phyloP scores from a whole-genome alignment of 805 yeast genomes.

The Tetrapisispora taiwanensis region DNA sequence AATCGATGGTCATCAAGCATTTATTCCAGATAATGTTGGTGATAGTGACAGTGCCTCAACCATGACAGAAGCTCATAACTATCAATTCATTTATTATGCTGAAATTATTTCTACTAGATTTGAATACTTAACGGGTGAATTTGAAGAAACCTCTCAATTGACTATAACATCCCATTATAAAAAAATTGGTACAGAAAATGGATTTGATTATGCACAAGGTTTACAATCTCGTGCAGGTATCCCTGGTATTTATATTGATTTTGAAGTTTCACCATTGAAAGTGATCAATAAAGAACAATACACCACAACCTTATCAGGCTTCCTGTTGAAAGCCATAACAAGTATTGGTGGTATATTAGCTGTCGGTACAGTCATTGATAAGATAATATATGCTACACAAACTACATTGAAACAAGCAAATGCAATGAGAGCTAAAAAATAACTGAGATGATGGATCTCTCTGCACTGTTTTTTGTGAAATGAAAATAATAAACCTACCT shows the following conservation, averaged over 20 bases:
- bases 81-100: slow-evolving; percentile 65
- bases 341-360: slow-evolving; percentile 91
- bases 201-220: slow-evolving; percentile 84
- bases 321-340: slow-evolving; percentile 71
- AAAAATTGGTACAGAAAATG: slow-evolving; percentile 56
- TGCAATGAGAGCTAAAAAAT: not conserved
- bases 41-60: slow-evolving; percentile 1
- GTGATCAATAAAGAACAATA: slow-evolving; percentile 72
- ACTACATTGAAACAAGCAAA: slow-evolving; percentile 25
- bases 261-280: slow-evolving; percentile 88
- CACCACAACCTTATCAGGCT: slow-evolving; percentile 68
- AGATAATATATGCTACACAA: slow-evolving; percentile 83
- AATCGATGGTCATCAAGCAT: slow-evolving; percentile 42
- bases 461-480: too few relatives aligned
- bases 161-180: slow-evolving; percentile 82
- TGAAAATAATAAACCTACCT: too few relatives aligned
- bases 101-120: slow-evolving; percentile 87
- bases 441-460: not conserved
- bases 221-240: slow-evolving; percentile 74
- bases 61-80: slow-evolving; percentile 36
- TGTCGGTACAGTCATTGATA: slow-evolving; percentile 81
- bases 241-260: slow-evolving; percentile 80
- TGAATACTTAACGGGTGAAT: slow-evolving; percentile 44
- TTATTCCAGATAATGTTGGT: slow-evolving; percentile 21
- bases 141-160: slow-evolving; percentile 74